Conservation (phyloP, 495 filamentous ascomycete genomes). For the Hypoxylon cercidicola region DNA sequence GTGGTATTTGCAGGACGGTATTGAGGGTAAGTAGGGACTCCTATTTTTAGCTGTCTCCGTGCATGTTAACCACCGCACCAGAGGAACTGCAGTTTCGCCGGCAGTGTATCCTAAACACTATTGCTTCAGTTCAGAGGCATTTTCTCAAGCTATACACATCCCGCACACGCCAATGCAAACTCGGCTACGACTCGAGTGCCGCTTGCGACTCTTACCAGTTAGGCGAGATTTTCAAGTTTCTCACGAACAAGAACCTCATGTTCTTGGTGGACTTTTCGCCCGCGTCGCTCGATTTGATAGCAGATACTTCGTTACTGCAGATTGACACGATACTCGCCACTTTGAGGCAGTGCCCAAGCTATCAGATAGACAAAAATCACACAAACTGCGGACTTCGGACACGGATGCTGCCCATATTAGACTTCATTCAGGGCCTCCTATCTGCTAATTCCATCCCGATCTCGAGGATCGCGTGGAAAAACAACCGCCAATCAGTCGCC, state of each 20-base stretch:
- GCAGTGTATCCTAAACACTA: slow-evolving; percentile 74
- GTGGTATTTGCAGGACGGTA: slow-evolving; percentile 75
- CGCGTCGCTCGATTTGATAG: slow-evolving; percentile 43
- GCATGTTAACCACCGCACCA: slow-evolving; percentile 47
- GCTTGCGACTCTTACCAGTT: slow-evolving; percentile 89
- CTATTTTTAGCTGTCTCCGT: background rate
- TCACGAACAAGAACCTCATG: slow-evolving; percentile 64
- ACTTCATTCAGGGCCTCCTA: slow-evolving; percentile 67
- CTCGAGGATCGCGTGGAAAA: slow-evolving; percentile 57
- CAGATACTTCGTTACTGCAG: slow-evolving; percentile 47
- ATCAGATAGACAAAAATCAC: slow-evolving; percentile 83
- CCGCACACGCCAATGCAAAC: slow-evolving; percentile 72
- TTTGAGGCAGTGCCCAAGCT: slow-evolving; percentile 68
- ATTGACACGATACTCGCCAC: slow-evolving; percentile 49
- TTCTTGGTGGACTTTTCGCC: slow-evolving; percentile 60
- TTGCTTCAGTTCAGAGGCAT: slow-evolving; percentile 78
- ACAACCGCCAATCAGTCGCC: slow-evolving; percentile 42
- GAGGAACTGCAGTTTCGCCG: slow-evolving; percentile 79
- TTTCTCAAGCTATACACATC: slow-evolving; percentile 77
- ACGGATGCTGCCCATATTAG: slow-evolving; percentile 72
- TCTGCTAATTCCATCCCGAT: slow-evolving; percentile 57
- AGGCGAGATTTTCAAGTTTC: slow-evolving; percentile 86
- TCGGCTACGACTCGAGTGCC: slow-evolving; percentile 77
- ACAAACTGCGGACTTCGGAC: slow-evolving; percentile 79
- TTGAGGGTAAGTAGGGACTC: slow-evolving; percentile 70